Evolutionary conservation across 805 yeast species (phyloP), one percentile per base, ranked within the genome.

Genomic region (Wickerhamomyces chaumierensis): DNA sequence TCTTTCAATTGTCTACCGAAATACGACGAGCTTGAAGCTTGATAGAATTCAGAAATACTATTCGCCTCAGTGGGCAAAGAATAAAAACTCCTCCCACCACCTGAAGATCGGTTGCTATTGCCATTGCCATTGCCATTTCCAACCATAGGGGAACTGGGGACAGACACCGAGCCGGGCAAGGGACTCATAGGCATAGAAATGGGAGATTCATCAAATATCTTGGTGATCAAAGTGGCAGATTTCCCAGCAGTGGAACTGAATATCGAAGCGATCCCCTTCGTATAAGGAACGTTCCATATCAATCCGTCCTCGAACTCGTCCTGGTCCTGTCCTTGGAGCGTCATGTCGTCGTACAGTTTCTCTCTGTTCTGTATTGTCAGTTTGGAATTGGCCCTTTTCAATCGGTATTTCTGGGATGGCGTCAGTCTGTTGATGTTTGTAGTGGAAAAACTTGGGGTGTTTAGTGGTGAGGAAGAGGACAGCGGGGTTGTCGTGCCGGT

Each of bases 201-300:
- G 1, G 54, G 50, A 18, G 47, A 42, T 9, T 45, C 41, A 23
- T 49, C 51, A 35, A 53, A 42, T 3, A 53, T 44, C 11, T 39
- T 36, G 38, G 47, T 51, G 21, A 52, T 40, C 31, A 48, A 14
- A 2, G 44, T 28, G 1, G 58, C 37, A 2, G 55, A 47, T 33
- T 52, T 49, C 2, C 56, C 56, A 3, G 52, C 47, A 6, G 39
- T 28, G 14, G 56, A 51, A 8, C 49, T 44, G 35, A 53, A 49
- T 3, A 49, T 32, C 3, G 47, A 39, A 2, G 51, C 48, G 5
- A 49, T n/a, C 4, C 48, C 45, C 18, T 42, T 44, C 1, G 78
- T 70, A 52, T 63, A 63, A 8, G 79, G 79, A 11, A 73, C 74
- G 44, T 73, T 72, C 65, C 70, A 73, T 39, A 71, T 67, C 14